Percentiles rank a stretch among this genome's conserved stretches.
Evolutionary conservation across 768 basidiomycete genomes (phyloP).

Genomic region (Naematelia aurantialba): DNA sequence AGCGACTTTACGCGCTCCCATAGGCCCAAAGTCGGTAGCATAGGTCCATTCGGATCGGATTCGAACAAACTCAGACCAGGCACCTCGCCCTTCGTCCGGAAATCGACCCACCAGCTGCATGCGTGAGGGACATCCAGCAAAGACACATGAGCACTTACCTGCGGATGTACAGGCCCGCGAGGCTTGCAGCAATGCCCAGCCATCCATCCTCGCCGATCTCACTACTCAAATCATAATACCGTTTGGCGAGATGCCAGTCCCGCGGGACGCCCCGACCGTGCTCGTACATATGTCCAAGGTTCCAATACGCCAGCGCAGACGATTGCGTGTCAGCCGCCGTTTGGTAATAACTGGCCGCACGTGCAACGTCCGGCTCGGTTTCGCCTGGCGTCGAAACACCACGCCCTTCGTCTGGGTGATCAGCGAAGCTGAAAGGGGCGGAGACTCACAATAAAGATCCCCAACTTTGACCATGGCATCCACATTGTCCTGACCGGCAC

Average conservation of each 20-base stretch:
- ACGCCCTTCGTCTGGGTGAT: background rate
- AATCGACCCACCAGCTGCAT: slow-evolving; percentile 35
- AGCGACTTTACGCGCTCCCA: slow-evolving; percentile 31
- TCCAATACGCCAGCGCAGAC: slow-evolving; percentile 96
- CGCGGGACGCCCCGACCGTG: slow-evolving; percentile 85
- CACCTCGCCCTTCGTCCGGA: slow-evolving; percentile 26
- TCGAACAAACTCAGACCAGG: slow-evolving; percentile 38
- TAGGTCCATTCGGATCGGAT: slow-evolving; percentile 8
- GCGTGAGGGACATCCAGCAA: background rate
- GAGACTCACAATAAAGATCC: slow-evolving; percentile 75
- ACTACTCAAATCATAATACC: slow-evolving; percentile 85
- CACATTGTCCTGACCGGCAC: slow-evolving; percentile 88
- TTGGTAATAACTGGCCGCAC: slow-evolving; percentile 90
- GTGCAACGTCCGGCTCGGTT: slow-evolving; percentile 55
- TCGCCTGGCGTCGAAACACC: background rate
- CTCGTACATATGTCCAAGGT: slow-evolving; percentile 99
- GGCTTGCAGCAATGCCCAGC: slow-evolving; percentile 75
- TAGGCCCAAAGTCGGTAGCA: slow-evolving; percentile 2
- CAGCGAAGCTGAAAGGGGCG: background rate
- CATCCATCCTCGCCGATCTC: slow-evolving; percentile 87
- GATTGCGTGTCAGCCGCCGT: slow-evolving; percentile 87
- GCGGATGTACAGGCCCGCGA: slow-evolving; percentile 73
- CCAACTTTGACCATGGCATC: slow-evolving; percentile 97
- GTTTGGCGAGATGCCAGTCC: slow-evolving; percentile 95
- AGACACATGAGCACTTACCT: slow-evolving; percentile 55